A percentile compares a stretch with the other conserved stretches of the same genome.
Evolutionary conservation across 331 rosid genomes (phyloP).

Genomic region (Spiraea crenata): DNA sequence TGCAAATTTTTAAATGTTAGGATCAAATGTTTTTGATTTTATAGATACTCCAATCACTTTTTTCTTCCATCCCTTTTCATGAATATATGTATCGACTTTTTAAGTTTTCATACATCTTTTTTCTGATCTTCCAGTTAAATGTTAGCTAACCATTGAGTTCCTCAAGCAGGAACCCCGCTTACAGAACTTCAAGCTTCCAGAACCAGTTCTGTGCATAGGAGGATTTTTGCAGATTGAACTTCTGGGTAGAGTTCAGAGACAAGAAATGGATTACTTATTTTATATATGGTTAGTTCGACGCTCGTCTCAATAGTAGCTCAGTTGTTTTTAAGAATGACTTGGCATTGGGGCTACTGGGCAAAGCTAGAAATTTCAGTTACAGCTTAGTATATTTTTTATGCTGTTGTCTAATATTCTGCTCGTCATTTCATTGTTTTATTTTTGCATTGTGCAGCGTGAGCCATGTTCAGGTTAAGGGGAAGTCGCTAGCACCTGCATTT

Average conservation of each 20-base stretch:
- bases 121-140: neutral
- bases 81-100: neutral
- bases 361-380: neutral
- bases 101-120: neutral
- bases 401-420: constrained; percentile 16
- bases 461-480: constrained; percentile 65
- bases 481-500: constrained; percentile 56
- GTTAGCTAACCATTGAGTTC: constrained; percentile 17
- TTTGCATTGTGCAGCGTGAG: constrained; percentile 58
- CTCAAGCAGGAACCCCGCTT: constrained; percentile 54
- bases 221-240: constrained; percentile 88
- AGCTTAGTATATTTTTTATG: neutral
- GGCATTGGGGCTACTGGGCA: neutral
- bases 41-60: neutral
- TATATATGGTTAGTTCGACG: constrained; percentile 72
- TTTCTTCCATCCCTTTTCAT: neutral
- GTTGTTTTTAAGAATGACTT: neutral
- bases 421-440: neutral
- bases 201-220: constrained; percentile 91
- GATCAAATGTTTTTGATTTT: neutral
- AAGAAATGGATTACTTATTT: constrained; percentile 73
- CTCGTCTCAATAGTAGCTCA: neutral
- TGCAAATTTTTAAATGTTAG: neutral
- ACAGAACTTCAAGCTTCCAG: constrained; percentile 79
- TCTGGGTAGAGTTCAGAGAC: constrained; percentile 85